Base-by-base conservation (phyloP, 352 stramenopile species). In the Globisporangium abappressorium region DNA sequence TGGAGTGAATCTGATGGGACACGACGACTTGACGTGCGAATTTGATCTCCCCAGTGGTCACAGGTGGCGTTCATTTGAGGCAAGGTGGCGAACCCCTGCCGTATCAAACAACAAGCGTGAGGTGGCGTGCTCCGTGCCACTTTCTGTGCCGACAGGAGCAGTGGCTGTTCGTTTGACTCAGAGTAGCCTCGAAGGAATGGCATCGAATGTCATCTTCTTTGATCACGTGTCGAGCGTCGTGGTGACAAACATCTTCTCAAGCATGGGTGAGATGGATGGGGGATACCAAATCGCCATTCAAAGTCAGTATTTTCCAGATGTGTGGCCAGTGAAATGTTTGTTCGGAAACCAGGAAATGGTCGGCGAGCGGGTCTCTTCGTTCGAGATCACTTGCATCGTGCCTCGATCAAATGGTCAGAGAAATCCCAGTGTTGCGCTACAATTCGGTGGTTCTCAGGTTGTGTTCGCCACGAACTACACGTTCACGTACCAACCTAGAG, bases 161-260 rank as follows among this genome's bases (percentile, higher is more conserved):
- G 8, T 71, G 33, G 54, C 20, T 18, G 26, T 73, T 24, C 66
- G 59, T 3, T 22, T 80, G 14, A 30, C 18, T 30, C 22, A 64
- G 3, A 36, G 15, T 14, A 11, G 54, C 0, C 28, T n/a, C 41
- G 11, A 14, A 11, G 9, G 26, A 0, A 51, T 70, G 7, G 9
- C 33, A 5, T 80, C 74, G 5, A 80, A 80, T 30, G 18, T 66
- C 14, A 58, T 73, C 5, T 15, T 67, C 12, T 73, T 76, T 12
- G 68, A 77, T 11, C 57, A 70, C 33, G 28, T 62, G 5, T 22
- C 61, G 14, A 69, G 33, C 12, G 59, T 68, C 28, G 26, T 55
- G 1, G 55, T 78, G 3, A 57, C 28, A 28, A 34, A 41, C 20
- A 61, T 79, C 9, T 41, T 28, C 7, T 69, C 69, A 38, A 49